A percentile compares a stretch with the other conserved stretches of the same genome.
Conservation (phyloP, 2,329 filamentous ascomycete genomes). For the Claviceps africana region DNA sequence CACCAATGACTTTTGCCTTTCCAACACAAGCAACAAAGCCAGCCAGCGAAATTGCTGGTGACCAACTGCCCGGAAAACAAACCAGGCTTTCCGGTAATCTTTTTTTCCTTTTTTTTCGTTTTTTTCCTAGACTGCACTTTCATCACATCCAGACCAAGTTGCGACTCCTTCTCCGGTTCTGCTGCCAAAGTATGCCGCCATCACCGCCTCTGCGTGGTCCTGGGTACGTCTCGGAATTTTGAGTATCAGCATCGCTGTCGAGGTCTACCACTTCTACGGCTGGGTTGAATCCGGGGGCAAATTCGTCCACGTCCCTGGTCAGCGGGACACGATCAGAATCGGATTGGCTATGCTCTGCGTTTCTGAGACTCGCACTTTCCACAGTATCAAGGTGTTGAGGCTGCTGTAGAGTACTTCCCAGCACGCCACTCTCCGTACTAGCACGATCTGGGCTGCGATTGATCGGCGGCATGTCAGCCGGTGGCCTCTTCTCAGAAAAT, state of each 20-base stretch:
- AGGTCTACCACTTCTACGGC: slow-evolving; percentile 26
- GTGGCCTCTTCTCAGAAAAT: slow-evolving; percentile 9
- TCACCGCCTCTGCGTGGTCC: slow-evolving; percentile 16
- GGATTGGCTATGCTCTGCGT: slow-evolving; percentile 11
- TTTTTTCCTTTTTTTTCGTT: not conserved
- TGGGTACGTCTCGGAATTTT: slow-evolving; percentile 10
- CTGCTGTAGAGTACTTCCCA: not conserved
- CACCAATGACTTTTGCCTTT: not conserved
- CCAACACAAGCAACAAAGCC: not conserved
- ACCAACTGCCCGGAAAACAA: too few species aligned
- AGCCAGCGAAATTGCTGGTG: not conserved
- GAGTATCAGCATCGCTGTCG: slow-evolving; percentile 9
- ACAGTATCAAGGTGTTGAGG: not conserved
- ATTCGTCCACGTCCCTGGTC: slow-evolving; percentile 29
- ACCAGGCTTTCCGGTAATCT: too few species aligned
- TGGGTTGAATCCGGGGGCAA: slow-evolving; percentile 27
- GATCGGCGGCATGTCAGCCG: slow-evolving; percentile 2
- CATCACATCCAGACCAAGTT: slow-evolving; percentile 34
- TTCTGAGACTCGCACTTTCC: slow-evolving; percentile 9
- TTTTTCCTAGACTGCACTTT: not conserved
- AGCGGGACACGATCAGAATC: slow-evolving; percentile 26
- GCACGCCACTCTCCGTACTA: not conserved
- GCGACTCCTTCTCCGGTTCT: slow-evolving; percentile 34
- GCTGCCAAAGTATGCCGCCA: slow-evolving; percentile 37
- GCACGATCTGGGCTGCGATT: slow-evolving; percentile 6